Base-by-base conservation (phyloP, 345 rosid genomes). In the Zanthoxylum bungeanum region DNA sequence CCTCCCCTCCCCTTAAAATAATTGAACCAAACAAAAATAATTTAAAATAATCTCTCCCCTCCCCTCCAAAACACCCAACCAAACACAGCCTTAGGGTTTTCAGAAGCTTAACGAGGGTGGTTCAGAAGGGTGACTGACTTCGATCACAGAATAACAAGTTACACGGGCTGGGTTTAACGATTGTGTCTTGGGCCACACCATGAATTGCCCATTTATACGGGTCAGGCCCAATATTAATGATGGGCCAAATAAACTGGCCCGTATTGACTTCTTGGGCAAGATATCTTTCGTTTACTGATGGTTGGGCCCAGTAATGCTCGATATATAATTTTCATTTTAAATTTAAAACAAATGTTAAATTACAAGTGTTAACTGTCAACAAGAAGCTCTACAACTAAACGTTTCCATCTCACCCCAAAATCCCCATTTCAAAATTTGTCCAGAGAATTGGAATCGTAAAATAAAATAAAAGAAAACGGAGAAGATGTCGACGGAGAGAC, bases 401-500 rank as follows among this genome's bases (percentile, higher is more conserved):
- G 4, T 7, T 36, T 31, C 24, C 42, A 17, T 51, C 49, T 8
- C 49, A 39, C 30, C 28, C 14, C 71, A 14, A 37, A 51, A 51
- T 68, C 61, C 37, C 4, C 37, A 4, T 19, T 33, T 49, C 36
- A 46, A 46, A 64, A 58, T 58, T 58, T 22, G 28, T 52, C 57
- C 62, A 31, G 9, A 58, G 17, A 33, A 59, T 53, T 53, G 16
- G 3, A 24, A 52, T 2, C 28, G 10, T 11, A 4, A 16, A 10
- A n/a, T n/a, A 3, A 59, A 31, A 12, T 2, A 33, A 11, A 31
- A 59, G 10, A 56, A 17, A 30, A n/a, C n/a, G 24, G 11, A 25
- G 73, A 76, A 61, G 59, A 88, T 88, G 90, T 78, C 90, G 67
- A 78, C 77, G 44, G 93, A 86, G 75, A 78, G 89, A 78, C 84